Percentiles rank a stretch among this genome's conserved stretches.
phyloP scores from a whole-genome alignment of 23 red algal species.

The Chondrus crispus region DNA sequence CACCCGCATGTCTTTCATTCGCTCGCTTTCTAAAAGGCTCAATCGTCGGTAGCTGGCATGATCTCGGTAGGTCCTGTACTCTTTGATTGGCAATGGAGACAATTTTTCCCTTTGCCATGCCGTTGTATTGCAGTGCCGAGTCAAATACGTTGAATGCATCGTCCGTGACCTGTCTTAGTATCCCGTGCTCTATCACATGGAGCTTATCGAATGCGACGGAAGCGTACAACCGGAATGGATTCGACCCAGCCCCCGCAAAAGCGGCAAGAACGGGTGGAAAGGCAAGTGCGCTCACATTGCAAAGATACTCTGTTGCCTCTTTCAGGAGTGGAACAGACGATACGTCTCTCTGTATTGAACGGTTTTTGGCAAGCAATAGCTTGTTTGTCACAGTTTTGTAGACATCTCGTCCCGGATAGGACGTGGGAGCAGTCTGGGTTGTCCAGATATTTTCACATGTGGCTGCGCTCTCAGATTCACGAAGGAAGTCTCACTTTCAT shows the following conservation, averaged over 20 bases:
- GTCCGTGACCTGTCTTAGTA: background rate
- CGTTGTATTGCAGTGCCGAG: background rate
- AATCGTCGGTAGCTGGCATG: background rate
- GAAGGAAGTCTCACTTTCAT: too few species aligned
- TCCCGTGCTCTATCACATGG: background rate
- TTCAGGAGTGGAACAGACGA: too few species aligned
- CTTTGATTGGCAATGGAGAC: background rate
- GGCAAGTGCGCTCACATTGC: background rate
- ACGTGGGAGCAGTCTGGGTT: too few species aligned
- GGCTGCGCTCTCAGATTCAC: too few species aligned
- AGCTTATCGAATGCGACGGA: background rate
- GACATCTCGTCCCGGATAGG: too few species aligned
- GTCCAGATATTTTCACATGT: too few species aligned
- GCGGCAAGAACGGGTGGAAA: background rate
- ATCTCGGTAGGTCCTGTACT: background rate
- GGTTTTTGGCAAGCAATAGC: too few species aligned
- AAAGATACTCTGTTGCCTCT: background rate
- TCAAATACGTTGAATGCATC: background rate
- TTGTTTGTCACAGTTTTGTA: too few species aligned
- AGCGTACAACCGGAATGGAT: background rate
- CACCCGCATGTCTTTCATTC: background rate
- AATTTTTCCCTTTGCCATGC: too few species aligned
- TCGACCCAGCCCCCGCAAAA: background rate
- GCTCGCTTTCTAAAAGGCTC: background rate
- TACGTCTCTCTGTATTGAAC: too few species aligned